phyloP scores from a whole-genome alignment of 2,329 filamentous ascomycete species.

The Ceratocystis lukuohia region DNA sequence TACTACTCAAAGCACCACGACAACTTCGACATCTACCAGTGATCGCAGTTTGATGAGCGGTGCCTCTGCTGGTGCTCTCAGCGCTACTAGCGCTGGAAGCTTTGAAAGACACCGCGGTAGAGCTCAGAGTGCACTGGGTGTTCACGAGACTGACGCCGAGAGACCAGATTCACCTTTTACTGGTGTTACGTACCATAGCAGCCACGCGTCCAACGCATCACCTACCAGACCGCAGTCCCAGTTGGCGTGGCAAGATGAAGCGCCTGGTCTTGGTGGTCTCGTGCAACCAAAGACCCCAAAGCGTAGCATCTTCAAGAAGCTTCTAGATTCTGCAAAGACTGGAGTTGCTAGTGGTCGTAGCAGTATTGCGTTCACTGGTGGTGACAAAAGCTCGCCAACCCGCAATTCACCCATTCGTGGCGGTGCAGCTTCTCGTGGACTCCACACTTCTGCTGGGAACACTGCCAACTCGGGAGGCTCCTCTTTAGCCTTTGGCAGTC shows the following conservation, averaged over 20 bases:
- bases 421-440: slow-evolving; percentile 23
- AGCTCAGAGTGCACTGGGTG: slow-evolving; percentile 52
- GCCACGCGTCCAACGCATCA: slow-evolving; percentile 52
- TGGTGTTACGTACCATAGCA: slow-evolving; percentile 81
- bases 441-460: slow-evolving; percentile 23
- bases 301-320: slow-evolving; percentile 87
- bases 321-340: slow-evolving; percentile 86
- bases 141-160: slow-evolving; percentile 41
- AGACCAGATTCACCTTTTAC: slow-evolving; percentile 54
- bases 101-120: slow-evolving; percentile 61
- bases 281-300: slow-evolving; percentile 64
- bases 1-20: slow-evolving; percentile 57
- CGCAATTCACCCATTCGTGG: slow-evolving; percentile 25
- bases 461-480: slow-evolving; percentile 24
- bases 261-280: slow-evolving; percentile 63
- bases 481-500: slow-evolving; percentile 24
- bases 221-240: slow-evolving; percentile 48
- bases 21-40: slow-evolving; percentile 63
- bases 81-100: slow-evolving; percentile 89
- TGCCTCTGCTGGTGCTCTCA: slow-evolving; percentile 76
- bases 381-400: slow-evolving; percentile 20
- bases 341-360: slow-evolving; percentile 80
- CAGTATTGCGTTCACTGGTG: slow-evolving; percentile 55
- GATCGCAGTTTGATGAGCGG: slow-evolving; percentile 88
- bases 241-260: slow-evolving; percentile 51